Conservation (phyloP, 1,284 basidiomycete species). For the Megacollybia platyphylla region DNA sequence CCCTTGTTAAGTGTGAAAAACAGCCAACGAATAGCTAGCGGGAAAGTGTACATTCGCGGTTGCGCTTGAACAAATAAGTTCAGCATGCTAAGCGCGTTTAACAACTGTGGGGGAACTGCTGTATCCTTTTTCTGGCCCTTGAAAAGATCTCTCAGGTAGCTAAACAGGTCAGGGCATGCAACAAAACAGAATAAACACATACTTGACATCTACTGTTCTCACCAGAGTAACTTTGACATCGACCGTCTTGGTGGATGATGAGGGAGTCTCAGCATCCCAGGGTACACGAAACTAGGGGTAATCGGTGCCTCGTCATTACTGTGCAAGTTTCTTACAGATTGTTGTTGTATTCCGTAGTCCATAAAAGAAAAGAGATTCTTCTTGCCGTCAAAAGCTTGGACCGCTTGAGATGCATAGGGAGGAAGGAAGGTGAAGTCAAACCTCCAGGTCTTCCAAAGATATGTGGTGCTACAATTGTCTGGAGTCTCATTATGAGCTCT, state of each 20-base stretch:
- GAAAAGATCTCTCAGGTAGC: slow-evolving; percentile 2
- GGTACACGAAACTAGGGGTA: neutral
- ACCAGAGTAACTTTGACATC: slow-evolving; percentile 12
- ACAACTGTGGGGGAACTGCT: slow-evolving; percentile 1
- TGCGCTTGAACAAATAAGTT: slow-evolving; percentile 21
- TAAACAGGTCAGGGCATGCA: slow-evolving; percentile 6
- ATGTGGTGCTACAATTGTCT: slow-evolving; percentile 11
- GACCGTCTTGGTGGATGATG: slow-evolving; percentile 8
- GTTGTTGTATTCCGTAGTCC: slow-evolving; percentile 11
- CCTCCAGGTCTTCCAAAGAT: slow-evolving; percentile 14
- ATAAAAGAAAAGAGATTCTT: slow-evolving; percentile 17
- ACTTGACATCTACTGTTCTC: slow-evolving; percentile 12
- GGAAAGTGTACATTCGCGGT: slow-evolving; percentile 14
- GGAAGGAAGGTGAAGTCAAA: slow-evolving; percentile 6
- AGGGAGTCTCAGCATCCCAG: slow-evolving; percentile 8
- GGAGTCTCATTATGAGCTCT: slow-evolving; percentile 16
- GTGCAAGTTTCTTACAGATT: slow-evolving; percentile 9
- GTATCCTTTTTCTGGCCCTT: slow-evolving; percentile 4
- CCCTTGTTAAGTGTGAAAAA: slow-evolving; percentile 4
- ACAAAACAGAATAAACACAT: slow-evolving; percentile 2
- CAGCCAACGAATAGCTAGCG: neutral
- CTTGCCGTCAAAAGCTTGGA: slow-evolving; percentile 15
- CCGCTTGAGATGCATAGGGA: neutral
- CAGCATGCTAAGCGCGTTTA: slow-evolving; percentile 18
- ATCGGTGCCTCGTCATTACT: neutral